Conservation (phyloP, 306 rosid genomes). For the Casuarina equisetifolia region DNA sequence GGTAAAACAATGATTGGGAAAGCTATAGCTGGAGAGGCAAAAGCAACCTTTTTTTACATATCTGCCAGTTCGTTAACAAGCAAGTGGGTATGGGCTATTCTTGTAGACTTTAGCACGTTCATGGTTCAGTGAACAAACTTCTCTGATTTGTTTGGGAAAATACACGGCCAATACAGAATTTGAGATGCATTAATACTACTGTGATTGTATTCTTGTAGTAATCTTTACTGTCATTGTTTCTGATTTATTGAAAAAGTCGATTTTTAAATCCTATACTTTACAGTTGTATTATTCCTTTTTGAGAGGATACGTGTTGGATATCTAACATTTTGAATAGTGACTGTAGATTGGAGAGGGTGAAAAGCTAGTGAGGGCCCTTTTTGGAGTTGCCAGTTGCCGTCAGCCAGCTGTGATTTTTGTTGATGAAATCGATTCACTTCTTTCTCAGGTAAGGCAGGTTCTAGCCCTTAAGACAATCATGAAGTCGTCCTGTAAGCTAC, state of each 20-base stretch:
- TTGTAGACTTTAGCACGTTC: conserved; percentile 20
- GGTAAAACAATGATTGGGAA: conserved; percentile 99
- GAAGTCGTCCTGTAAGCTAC: neutral
- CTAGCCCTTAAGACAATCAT: conserved; percentile 12
- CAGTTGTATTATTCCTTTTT: conserved; percentile 13
- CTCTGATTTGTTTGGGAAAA: neutral
- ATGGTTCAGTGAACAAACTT: conserved; percentile 7
- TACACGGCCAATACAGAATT: neutral
- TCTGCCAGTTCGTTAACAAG: conserved; percentile 95
- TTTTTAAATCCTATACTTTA: conserved; percentile 13
- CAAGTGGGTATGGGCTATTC: conserved; percentile 79
- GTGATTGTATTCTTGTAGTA: conserved; percentile 21
- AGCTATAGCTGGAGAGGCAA: conserved; percentile 99
- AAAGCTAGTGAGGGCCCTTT: conserved; percentile 90
- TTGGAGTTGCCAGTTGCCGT: conserved; percentile 96
- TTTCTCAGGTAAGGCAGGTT: conserved; percentile 78
- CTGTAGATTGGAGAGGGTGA: conserved; percentile 97
- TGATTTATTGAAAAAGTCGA: conserved; percentile 17
- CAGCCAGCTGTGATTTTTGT: conserved; percentile 98
- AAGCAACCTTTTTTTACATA: conserved; percentile 95
- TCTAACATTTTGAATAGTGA: conserved; percentile 23
- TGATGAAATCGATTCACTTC: conserved; percentile 97
- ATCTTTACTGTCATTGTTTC: conserved; percentile 18
- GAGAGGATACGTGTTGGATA: conserved; percentile 15
- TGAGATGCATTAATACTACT: conserved; percentile 13